Conservation (phyloP, 2,329 filamentous ascomycete species). For the Talaromyces sp. region DNA sequence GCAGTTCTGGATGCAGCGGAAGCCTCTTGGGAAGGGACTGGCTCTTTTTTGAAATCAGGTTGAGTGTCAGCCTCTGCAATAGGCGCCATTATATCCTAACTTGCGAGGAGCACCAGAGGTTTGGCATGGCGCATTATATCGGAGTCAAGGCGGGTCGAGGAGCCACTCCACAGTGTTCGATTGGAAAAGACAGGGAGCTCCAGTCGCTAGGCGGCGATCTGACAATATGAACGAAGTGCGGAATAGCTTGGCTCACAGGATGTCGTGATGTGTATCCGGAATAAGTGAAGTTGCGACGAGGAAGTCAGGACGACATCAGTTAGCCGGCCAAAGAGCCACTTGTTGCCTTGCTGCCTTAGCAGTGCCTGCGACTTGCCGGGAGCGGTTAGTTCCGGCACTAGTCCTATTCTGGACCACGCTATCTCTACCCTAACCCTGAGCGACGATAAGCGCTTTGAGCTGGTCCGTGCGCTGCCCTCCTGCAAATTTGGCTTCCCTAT, state of each 20-base stretch:
- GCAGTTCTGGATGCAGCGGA: background rate
- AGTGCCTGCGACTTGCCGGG: background rate
- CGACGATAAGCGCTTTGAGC: conserved; percentile 3
- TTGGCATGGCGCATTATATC: conserved; percentile 10
- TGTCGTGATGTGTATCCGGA: background rate
- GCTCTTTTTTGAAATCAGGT: background rate
- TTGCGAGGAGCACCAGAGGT: background rate
- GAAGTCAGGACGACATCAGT: background rate
- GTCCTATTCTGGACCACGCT: background rate
- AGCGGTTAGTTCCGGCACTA: background rate
- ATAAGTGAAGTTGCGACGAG: background rate
- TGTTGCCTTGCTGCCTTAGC: background rate
- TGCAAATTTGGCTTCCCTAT: background rate
- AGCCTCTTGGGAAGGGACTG: background rate
- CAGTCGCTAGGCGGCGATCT: too few relatives aligned
- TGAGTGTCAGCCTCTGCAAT: background rate
- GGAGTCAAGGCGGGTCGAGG: background rate
- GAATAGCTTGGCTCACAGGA: background rate
- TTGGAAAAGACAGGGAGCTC: background rate
- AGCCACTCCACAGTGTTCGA: background rate
- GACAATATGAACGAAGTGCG: background rate
- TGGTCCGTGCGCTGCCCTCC: conserved; percentile 4
- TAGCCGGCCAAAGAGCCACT: background rate
- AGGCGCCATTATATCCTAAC: conserved; percentile 11
- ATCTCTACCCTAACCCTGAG: background rate